phyloP scores from a whole-genome alignment of 2,329 filamentous ascomycete genomes.

The Alternaria novae-zelandiae region DNA sequence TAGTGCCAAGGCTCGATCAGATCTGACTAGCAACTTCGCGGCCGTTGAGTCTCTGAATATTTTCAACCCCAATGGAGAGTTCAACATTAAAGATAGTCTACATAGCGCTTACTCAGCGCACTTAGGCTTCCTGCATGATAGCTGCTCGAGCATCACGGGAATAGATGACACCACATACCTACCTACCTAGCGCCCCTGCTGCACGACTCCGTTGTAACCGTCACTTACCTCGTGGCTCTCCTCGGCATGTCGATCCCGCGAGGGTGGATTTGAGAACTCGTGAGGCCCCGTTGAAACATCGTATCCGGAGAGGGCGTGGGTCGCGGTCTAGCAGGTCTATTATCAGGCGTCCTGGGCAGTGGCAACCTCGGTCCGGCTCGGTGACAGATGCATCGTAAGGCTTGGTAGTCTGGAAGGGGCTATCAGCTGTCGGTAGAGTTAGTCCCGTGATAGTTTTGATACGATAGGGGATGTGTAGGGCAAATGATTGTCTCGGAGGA shows the following conservation, averaged over 20 bases:
- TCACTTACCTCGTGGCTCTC: constrained; percentile 16
- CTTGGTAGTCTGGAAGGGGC: constrained; percentile 18
- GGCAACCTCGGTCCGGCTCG: neutral
- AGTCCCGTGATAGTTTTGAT: neutral
- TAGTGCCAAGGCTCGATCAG: constrained; percentile 7
- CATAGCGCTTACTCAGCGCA: neutral
- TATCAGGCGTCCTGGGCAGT: neutral
- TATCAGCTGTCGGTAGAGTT: constrained; percentile 7
- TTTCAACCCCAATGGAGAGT: neutral
- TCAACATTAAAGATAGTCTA: neutral
- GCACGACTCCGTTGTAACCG: constrained; percentile 29
- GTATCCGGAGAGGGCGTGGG: constrained; percentile 4
- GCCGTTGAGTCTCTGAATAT: neutral
- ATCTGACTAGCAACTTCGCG: neutral
- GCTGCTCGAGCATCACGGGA: constrained; percentile 2
- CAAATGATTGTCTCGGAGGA: neutral
- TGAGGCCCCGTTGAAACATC: constrained; percentile 15
- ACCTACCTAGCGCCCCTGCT: constrained; percentile 21
- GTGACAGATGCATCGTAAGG: neutral
- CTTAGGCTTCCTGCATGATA: neutral
- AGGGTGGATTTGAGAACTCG: neutral
- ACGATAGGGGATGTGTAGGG: neutral
- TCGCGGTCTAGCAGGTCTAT: constrained; percentile 15
- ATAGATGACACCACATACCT: constrained; percentile 18
- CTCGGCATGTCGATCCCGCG: constrained; percentile 16